Base-by-base conservation (phyloP, 257 asterid genomes). In the Solanum piurae region DNA sequence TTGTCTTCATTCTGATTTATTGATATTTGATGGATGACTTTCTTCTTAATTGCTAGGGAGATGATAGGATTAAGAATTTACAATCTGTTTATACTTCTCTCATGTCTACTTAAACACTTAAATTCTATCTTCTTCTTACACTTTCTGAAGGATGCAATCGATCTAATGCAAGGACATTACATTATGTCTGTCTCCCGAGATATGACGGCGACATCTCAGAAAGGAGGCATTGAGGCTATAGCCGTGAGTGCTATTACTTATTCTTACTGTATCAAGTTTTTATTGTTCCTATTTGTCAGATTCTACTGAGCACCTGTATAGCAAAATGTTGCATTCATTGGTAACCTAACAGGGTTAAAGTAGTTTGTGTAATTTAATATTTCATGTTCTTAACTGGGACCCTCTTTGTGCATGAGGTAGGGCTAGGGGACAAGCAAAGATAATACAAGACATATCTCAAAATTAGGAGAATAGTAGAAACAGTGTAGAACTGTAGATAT, bases 171-270 rank as follows among this genome's bases (percentile, higher is more conserved):
- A 92, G 99, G 99, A 89, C 96, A 95, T 87, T 93, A 89, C 69
- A 92, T 91, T 91, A 93, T 95, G 89, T 95, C 99, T 89, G 95
- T 95, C 86, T 89, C 96, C 87, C 97, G 98, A 87, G 96, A 97
- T 90, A 90, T 92, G 90, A 91, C 93, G 64, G 94, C 95, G 76
- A 75, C 94, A 83, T 60, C 94, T 14, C 93, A 87, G 89, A 92
- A 92, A 85, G 92, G 89, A 80, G 95, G 98, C 83, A 84, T 94
- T 40, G 98, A 94, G 73, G 90, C 95, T 88, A 86, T 95, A 46
- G 94, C 95, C 86, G 99, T 96, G 89, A 95, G 98, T 92, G 84
- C 64, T 88, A 66, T 77, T 86, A 72, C 80, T 12, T 55, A 29
- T 80, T 80, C 68, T 80, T 44, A 49, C 85, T 3, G 18, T 80